Evolutionary conservation across 2,329 filamentous ascomycete species (phyloP).

Genomic region (Fusarium oligoseptatum): DNA sequence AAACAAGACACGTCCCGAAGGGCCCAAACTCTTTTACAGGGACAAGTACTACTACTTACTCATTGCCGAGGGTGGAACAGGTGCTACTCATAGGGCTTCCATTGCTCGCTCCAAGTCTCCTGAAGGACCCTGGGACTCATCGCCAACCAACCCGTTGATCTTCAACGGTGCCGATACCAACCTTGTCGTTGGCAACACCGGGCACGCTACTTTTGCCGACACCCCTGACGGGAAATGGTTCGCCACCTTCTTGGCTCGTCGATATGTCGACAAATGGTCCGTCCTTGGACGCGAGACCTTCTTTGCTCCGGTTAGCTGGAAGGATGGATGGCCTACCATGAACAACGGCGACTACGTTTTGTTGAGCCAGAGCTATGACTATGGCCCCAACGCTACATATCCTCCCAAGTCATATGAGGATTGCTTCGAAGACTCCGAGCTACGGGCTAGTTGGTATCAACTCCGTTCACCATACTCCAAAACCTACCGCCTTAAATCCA

Average conservation of each 20-base stretch:
- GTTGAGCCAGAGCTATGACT: slow-evolving; percentile 19
- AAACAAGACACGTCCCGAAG: slow-evolving; percentile 11
- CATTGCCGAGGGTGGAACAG: slow-evolving; percentile 27
- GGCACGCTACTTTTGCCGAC: slow-evolving; percentile 40
- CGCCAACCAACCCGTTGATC: slow-evolving; percentile 54
- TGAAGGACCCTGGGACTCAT: slow-evolving; percentile 23
- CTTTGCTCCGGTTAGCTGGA: slow-evolving; percentile 38
- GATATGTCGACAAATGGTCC: slow-evolving; percentile 31
- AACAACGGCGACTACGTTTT: slow-evolving; percentile 34
- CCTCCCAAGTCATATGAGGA: slow-evolving; percentile 17
- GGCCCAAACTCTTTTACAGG: slow-evolving; percentile 21
- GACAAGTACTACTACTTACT: slow-evolving; percentile 27
- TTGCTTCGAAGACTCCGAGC: background rate
- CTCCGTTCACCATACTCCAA: slow-evolving; percentile 31
- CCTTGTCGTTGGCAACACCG: slow-evolving; percentile 36
- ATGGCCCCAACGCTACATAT: slow-evolving; percentile 12
- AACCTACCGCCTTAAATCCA: slow-evolving; percentile 8
- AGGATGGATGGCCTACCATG: slow-evolving; percentile 43
- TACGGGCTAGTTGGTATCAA: slow-evolving; percentile 20
- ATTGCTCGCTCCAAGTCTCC: slow-evolving; percentile 24
- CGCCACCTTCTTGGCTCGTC: slow-evolving; percentile 37
- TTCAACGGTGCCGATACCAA: slow-evolving; percentile 38
- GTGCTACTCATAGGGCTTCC: slow-evolving; percentile 17
- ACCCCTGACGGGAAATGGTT: slow-evolving; percentile 42
- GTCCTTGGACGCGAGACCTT: slow-evolving; percentile 41